phyloP scores from a whole-genome alignment of 1,284 basidiomycete genomes.

The Exobasidium cylindrosporum region DNA sequence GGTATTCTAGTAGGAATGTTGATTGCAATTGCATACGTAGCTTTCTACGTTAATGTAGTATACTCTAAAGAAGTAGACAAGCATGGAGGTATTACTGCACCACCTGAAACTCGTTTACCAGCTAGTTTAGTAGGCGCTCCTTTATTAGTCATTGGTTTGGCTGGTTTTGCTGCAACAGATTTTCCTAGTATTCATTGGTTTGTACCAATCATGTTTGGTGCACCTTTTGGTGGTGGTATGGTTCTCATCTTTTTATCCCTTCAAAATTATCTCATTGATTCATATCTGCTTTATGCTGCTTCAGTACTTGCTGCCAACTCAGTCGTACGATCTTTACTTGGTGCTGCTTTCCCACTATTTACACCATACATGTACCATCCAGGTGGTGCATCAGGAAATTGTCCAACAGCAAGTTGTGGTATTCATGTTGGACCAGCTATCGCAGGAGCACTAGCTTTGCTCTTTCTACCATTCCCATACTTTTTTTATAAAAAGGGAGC shows the following conservation, averaged over 20 bases:
- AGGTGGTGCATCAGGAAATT: not conserved
- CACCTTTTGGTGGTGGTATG: conserved; percentile 21
- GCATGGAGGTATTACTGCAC: conserved; percentile 22
- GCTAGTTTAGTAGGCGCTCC: conserved; percentile 8
- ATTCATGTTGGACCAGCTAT: conserved; percentile 23
- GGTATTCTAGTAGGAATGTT: conserved; percentile 24
- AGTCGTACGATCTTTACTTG: conserved; percentile 19
- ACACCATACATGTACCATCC: conserved; percentile 22
- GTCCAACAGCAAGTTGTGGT: conserved; percentile 15
- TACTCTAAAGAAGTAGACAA: conserved; percentile 18
- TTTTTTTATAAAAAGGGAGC: conserved; percentile 19
- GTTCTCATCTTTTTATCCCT: conserved; percentile 20
- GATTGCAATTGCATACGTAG: conserved; percentile 20
- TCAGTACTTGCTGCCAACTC: conserved; percentile 23
- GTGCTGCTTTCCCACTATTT: conserved; percentile 15
- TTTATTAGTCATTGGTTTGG: conserved; percentile 54
- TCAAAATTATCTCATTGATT: conserved; percentile 19
- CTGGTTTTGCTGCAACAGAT: conserved; percentile 56
- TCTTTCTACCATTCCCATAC: conserved; percentile 23
- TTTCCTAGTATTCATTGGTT: conserved; percentile 30
- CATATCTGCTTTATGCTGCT: conserved; percentile 20
- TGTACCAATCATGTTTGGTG: conserved; percentile 33
- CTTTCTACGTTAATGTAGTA: conserved; percentile 19
- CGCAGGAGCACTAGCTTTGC: conserved; percentile 14
- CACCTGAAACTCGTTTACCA: conserved; percentile 23